Percentiles rank a stretch among this genome's conserved stretches.
These are phyloP conservation scores for Prunus mume DNA, from an alignment of 306 rosid genomes.

Conservation along the genomic window DNA sequence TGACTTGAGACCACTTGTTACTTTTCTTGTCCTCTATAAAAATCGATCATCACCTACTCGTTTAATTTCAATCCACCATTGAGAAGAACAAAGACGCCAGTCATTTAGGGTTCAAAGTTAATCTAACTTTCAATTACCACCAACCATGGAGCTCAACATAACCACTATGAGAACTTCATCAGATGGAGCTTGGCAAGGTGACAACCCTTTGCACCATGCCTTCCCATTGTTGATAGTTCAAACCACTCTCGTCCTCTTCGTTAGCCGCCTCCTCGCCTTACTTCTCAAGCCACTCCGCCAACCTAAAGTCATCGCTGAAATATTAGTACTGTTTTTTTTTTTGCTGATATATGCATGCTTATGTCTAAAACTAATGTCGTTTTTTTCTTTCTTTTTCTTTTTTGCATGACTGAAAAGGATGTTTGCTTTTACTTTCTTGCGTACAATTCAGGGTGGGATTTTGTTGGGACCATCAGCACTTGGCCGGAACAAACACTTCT, in stretches of 20 bases:
- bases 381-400: background rate
- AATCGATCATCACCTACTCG: background rate
- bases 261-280: constrained; percentile 56
- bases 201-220: constrained; percentile 67
- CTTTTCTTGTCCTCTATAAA: background rate
- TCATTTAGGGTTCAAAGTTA: background rate
- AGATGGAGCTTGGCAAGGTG: constrained; percentile 82
- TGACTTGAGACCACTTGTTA: too few species aligned
- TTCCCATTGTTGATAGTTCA: constrained; percentile 74
- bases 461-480: constrained; percentile 26
- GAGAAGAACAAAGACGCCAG: background rate
- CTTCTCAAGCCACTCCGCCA: constrained; percentile 81
- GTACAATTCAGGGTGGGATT: constrained; percentile 20
- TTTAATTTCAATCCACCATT: background rate
- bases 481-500: constrained; percentile 4
- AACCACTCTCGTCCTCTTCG: constrained; percentile 37
- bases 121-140: background rate
- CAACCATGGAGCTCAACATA: constrained; percentile 31
- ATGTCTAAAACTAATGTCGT: background rate
- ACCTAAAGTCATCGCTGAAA: constrained; percentile 85
- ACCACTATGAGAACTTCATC: constrained; percentile 64
- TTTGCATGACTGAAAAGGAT: too few species aligned
- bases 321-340: constrained; percentile 36
- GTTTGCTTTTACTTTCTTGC: background rate
- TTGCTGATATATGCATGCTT: background rate